A percentile compares a stretch with the other conserved stretches of the same genome.
These are phyloP conservation scores for Panellus pusillus DNA, from an alignment of 768 basidiomycete genomes.

Conservation along the genomic window DNA sequence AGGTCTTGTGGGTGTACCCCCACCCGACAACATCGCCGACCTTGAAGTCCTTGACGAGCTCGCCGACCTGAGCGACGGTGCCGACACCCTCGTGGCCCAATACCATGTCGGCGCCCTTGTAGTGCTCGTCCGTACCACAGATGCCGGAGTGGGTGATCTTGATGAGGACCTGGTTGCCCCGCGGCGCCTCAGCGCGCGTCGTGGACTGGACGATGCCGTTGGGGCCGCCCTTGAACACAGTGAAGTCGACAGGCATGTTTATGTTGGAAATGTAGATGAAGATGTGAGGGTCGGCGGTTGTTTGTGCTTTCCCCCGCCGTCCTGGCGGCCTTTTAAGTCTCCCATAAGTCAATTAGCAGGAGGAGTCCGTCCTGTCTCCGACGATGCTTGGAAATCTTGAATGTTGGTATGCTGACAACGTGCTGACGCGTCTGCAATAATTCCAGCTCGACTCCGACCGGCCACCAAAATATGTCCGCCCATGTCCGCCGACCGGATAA, in stretches of 20 bases:
- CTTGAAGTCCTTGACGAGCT: constrained; percentile 27
- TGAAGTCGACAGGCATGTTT: constrained; percentile 13
- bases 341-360: no score
- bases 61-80: constrained; percentile 23
- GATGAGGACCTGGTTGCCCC: constrained; percentile 29
- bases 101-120: constrained; percentile 30
- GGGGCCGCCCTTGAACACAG: constrained; percentile 31
- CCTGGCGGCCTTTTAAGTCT: no score
- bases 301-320: no score
- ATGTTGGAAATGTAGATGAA: no score
- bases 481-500: no score
- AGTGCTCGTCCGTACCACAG: constrained; percentile 36
- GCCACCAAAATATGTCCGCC: no score
- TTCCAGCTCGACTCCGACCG: no score
- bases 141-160: constrained; percentile 33
- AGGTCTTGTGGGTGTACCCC: constrained; percentile 1
- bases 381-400: no score
- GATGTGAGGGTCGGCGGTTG: no score
- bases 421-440: no score
- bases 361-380: no score
- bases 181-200: constrained; percentile 22
- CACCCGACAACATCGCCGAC: neutral
- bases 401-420: no score
- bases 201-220: constrained; percentile 10
- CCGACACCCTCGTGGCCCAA: constrained; percentile 29